Evolutionary conservation across 768 basidiomycete species (phyloP).

Genomic region (Kockovaella imperatae): DNA sequence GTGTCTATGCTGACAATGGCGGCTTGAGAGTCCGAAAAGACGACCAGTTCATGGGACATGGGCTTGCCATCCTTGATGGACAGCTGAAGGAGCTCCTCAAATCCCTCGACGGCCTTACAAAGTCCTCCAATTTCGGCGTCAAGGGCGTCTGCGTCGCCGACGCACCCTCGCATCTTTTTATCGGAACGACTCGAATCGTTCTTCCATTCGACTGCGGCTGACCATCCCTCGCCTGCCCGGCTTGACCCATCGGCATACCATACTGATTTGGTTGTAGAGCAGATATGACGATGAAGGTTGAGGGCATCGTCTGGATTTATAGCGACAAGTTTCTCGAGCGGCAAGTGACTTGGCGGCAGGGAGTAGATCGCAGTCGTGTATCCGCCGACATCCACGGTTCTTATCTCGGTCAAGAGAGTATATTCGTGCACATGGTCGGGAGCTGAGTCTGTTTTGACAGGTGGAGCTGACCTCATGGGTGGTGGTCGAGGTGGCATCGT

Average conservation of each 20-base stretch:
- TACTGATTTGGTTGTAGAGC: slow-evolving; percentile 14
- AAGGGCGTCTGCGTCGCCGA: slow-evolving; percentile 32
- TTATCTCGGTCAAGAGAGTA: slow-evolving; percentile 19
- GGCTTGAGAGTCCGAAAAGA: slow-evolving; percentile 42
- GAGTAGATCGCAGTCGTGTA: slow-evolving; percentile 25
- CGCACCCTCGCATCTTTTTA: slow-evolving; percentile 35
- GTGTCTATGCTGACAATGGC: slow-evolving; percentile 41
- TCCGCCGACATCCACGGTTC: slow-evolving; percentile 20
- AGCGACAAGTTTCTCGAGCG: slow-evolving; percentile 31
- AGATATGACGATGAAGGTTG: slow-evolving; percentile 30
- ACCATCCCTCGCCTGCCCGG: slow-evolving; percentile 41
- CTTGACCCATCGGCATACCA: slow-evolving; percentile 39
- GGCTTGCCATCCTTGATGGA: slow-evolving; percentile 25
- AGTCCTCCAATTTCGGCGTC: slow-evolving; percentile 41
- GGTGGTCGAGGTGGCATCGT: slow-evolving; percentile 6
- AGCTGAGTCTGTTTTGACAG: not conserved
- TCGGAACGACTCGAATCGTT: slow-evolving; percentile 23
- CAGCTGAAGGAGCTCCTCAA: slow-evolving; percentile 23
- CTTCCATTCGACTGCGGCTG: slow-evolving; percentile 43
- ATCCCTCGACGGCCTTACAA: slow-evolving; percentile 41
- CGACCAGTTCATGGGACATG: slow-evolving; percentile 34
- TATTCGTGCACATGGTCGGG: slow-evolving; percentile 7
- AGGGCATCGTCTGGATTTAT: slow-evolving; percentile 29
- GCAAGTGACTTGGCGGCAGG: slow-evolving; percentile 31
- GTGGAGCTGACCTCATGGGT: not conserved